phyloP scores from a whole-genome alignment of 768 basidiomycete species.

The Naganishia antarctica region DNA sequence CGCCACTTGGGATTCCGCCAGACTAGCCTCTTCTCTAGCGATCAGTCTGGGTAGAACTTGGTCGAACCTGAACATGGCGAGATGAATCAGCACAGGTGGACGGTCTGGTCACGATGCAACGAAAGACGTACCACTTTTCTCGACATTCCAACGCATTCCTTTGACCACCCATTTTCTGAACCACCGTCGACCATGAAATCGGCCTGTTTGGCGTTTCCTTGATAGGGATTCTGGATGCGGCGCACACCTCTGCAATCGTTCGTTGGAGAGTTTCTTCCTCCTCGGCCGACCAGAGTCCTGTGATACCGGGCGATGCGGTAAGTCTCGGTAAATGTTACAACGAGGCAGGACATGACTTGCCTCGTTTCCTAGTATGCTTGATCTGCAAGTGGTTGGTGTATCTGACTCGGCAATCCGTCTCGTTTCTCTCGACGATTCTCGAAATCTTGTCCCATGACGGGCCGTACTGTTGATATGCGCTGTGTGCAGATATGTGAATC shows the following conservation, averaged over 20 bases:
- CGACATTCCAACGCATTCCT: conserved; percentile 18
- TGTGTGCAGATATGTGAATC: neutral
- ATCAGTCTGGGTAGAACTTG: conserved; percentile 13
- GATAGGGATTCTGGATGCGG: neutral
- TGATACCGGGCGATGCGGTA: too few relatives aligned
- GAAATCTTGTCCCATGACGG: conserved; percentile 19
- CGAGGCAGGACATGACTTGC: neutral
- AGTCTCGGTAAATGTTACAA: too few relatives aligned
- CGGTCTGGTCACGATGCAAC: too few relatives aligned
- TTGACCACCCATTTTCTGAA: conserved; percentile 7
- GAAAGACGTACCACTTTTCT: conserved; percentile 8
- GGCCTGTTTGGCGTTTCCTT: conserved; percentile 12
- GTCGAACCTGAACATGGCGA: neutral
- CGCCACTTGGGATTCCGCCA: neutral
- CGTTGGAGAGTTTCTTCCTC: conserved; percentile 8
- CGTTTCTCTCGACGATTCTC: conserved; percentile 13
- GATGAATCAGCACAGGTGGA: neutral
- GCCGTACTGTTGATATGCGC: conserved; percentile 16
- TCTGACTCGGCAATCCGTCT: conserved; percentile 16
- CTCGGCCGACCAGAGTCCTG: conserved; percentile 12
- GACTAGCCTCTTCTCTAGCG: neutral
- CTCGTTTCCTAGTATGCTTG: conserved; percentile 13
- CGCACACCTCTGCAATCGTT: conserved; percentile 2
- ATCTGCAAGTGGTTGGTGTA: conserved; percentile 20
- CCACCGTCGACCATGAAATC: neutral